Evolutionary conservation across 805 yeast species (phyloP), one percentile per base, ranked within the genome.

Genomic region (Teunomyces lycoperdinae): DNA sequence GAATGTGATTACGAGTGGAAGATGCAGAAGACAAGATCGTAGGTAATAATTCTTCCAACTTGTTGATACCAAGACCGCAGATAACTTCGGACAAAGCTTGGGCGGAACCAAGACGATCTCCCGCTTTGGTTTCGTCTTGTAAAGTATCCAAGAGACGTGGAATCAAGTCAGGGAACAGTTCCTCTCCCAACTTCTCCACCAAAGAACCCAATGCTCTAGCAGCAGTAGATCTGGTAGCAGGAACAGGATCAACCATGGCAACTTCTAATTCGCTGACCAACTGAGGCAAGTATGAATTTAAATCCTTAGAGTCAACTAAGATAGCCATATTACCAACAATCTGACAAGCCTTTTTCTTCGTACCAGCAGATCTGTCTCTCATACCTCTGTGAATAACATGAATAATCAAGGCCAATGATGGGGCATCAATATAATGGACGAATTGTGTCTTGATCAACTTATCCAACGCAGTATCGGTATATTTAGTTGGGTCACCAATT

Each of bases 301-400:
- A 75, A 64, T 94, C 99, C 56, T 79, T 81, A 13, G 89, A 76
- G 58, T 92, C 98, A 13, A 96, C 97, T 58, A 94, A 76, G 63
- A 94, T 89, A 1, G 98, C 90, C 98, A 94, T 94, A 62, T 94
- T 94, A 53, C 99, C 99, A 28, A 94, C 97, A 74, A 94, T 92
- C 68, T 94, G 97, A 67, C 98, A 91, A 0, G 98, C 92, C 66
- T 89, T 89, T 64, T 87, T 82, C 73, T 92, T 94, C 4, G 94
- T 88, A 38, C 83, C 76, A 0, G 98, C 97, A n/a, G 96, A 87
- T 60, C 99, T 77, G 56, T 92, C 98, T 45, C 80, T 82, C 87
- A 94, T 83, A 71, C 98, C 99, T 66, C 99, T 82, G 63, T 89
- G 94, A 42, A 94, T 85, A 45, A 94, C 97, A 62, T 91, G 97